Evolutionary conservation across 129 eudicot species (phyloP), one percentile per base, ranked within the genome.

Genomic region (Tanacetum coccineum): DNA sequence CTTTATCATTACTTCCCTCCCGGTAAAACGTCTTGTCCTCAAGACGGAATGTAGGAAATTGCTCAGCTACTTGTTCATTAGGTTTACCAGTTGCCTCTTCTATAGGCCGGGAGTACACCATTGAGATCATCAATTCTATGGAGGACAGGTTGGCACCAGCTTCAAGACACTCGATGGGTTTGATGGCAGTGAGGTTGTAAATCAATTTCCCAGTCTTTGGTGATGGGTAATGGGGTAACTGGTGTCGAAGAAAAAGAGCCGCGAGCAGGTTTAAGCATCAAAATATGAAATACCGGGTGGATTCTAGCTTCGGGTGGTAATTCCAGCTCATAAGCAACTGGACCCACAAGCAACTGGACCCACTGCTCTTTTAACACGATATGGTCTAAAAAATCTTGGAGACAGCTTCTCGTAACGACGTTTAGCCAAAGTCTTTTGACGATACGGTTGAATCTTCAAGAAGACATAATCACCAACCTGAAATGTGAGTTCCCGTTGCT

Each of bases 21-120:
- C 32, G 32, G 4, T 28, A 28, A 28, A 28, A 28, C 32, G 32
- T 4, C 32, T 28, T 28, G 32, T 28, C 32, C 32, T 28, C 32
- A 28, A 28, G 32, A 4, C 32, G 32, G 5, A 28, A 28, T 17
- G 18, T 11, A n/a, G 58, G n/a, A 52, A 52, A 52, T 12, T n/a
- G 58, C 5, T 28, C 32, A 28, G 32, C 32, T 28, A 28, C 32
- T 28, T 3, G 32, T 3, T 28, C 32, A 28, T n/a, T 28, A 62
- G 6, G 30, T 62, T 62, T 62, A 52, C 67, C 67, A 62, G 52
- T 62, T 9, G 67, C 3, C 10, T 62, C 52, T 18, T 62, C 67
- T 3, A 62, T 3, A 0, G 52, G 67, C 0, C 52, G n/a, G n/a
- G 67, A 42, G 40, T 42, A 40, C 51, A 62, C 52, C 67, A 62